phyloP scores from a whole-genome alignment of 805 yeast genomes.

The Jamesozyma lodderae region DNA sequence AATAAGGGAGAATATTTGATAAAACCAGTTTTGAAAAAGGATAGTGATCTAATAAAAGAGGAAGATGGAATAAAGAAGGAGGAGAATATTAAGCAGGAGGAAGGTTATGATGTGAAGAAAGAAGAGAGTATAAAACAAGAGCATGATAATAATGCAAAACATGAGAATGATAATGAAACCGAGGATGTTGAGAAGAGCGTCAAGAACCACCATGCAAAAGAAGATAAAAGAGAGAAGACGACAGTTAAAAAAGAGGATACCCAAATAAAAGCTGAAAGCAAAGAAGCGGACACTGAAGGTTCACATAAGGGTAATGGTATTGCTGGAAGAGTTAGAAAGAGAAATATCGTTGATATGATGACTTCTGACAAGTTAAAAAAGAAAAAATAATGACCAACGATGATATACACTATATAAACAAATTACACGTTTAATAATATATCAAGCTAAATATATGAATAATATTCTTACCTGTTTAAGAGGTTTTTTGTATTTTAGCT shows the following conservation, averaged over 20 bases:
- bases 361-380: background rate
- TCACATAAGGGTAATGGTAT: background rate
- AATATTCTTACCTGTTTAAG: background rate
- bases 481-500: too few species aligned
- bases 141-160: conserved; percentile 2
- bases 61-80: conserved; percentile 3
- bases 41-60: background rate
- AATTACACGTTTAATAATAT: too few species aligned
- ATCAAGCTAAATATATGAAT: too few species aligned
- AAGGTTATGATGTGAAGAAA: background rate
- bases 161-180: background rate
- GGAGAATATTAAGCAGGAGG: conserved; percentile 3
- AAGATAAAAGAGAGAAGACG: too few species aligned
- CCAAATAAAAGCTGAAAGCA: background rate
- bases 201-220: too few species aligned
- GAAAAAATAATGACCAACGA: background rate
- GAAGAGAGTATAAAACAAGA: conserved; percentile 1
- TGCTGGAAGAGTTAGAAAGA: background rate
- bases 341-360: conserved; percentile 1
- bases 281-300: background rate
- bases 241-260: too few species aligned
- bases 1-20: conserved; percentile 35
- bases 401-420: too few species aligned
- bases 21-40: conserved; percentile 17
- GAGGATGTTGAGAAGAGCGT: background rate